These are phyloP conservation scores for Nakazawaea holstii DNA, from an alignment of 805 yeast genomes.

Conservation along the genomic window DNA sequence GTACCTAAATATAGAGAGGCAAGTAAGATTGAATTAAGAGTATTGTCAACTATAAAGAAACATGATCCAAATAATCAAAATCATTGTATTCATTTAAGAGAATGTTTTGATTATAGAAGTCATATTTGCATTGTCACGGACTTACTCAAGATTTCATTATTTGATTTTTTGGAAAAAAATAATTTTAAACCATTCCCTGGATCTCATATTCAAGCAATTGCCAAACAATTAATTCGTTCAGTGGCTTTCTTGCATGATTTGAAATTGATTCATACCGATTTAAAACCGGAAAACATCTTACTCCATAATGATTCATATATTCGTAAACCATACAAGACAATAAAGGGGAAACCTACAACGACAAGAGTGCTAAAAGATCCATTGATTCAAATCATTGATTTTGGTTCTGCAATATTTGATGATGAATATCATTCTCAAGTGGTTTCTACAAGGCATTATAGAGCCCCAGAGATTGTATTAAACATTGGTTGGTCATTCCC, in stretches of 20 bases:
- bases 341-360: constrained; percentile 25
- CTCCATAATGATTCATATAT: constrained; percentile 48
- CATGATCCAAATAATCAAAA: constrained; percentile 64
- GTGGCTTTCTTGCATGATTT: constrained; percentile 88
- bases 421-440: constrained; percentile 92
- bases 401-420: constrained; percentile 93
- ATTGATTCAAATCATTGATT: constrained; percentile 84
- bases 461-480: constrained; percentile 94
- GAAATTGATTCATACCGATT: constrained; percentile 88
- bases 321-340: constrained; percentile 30
- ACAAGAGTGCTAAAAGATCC: constrained; percentile 64
- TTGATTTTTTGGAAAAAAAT: constrained; percentile 84
- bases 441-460: constrained; percentile 91
- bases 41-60: constrained; percentile 65
- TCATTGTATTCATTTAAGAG: constrained; percentile 81
- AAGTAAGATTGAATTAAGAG: constrained; percentile 84
- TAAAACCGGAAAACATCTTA: constrained; percentile 92
- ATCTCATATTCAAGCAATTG: constrained; percentile 82
- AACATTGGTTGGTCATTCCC: constrained; percentile 98
- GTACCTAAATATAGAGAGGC: constrained; percentile 95
- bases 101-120: constrained; percentile 87
- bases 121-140: constrained; percentile 95
- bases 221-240: constrained; percentile 77
- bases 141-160: constrained; percentile 74
- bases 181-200: constrained; percentile 90